Base-by-base conservation (phyloP, 2,329 filamentous ascomycete genomes). In the Fusarium brachygibbosum region DNA sequence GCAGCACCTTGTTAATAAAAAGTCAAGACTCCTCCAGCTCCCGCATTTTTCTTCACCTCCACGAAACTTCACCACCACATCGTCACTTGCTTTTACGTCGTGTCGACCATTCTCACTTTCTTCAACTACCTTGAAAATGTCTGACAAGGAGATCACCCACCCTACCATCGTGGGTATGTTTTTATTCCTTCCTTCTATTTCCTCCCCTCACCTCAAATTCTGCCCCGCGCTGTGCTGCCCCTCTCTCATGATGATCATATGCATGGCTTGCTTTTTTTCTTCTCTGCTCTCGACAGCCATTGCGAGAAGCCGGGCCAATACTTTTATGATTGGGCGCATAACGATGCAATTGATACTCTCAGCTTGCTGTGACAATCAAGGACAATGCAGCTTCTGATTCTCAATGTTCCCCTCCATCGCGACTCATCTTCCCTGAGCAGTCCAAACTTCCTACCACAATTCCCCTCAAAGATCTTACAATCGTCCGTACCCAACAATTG, bases 141-240 rank as follows among this genome's bases (percentile, higher is more conserved):
- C 77, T 66, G 52, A 66, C 51, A 82, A 84, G 81, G 87, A 92
- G 78, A 88, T 92, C 81, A 87, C 86, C 73, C 91, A 93, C 86
- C 88, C 89, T 80, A 93, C 91, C 79, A 93, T 93, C 85, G 87
- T 92, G 84, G 89, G 90, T 91, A 84, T 72, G 81, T 78, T 63
- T 46, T 61, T 65, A 63, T 63, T 46, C 28, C 44, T 25, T 25
- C 23, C 23, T 41, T 37, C 40, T 41, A 42, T 31, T 23, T 35
- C 14, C 49, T 51, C 23, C n/a, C 35, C 28, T 51, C 23, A 14
- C 35, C 28, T 42, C 40, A n/a, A 28, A 56, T 68, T 65, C 21
- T 64, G 70, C 55, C 62, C 62, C 54, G 68, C 66, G 57, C 56
- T 68, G 56, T 61, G 54, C 55, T 75, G 72, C 73, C 73, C 72